Evolutionary conservation across 805 yeast genomes (phyloP), one percentile per base, ranked within the genome.

Genomic region (Phaffomyces thermotolerans): DNA sequence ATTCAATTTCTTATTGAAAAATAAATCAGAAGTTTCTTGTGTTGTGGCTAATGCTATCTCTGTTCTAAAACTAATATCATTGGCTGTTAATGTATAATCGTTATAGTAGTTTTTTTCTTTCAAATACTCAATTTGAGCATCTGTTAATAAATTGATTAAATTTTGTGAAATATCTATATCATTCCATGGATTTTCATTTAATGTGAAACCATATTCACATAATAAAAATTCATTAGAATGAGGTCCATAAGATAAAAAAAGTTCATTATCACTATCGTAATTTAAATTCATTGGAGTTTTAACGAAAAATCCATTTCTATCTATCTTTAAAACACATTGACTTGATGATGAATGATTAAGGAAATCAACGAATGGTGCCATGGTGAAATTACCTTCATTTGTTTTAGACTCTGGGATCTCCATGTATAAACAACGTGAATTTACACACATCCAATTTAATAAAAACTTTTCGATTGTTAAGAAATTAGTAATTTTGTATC

Each of bases 291-390:
- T 55, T 31, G 42, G 42, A 0, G 73, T 58, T n/a, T 53, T 52
- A 2, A 83, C 85, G 24, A 68, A 67, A 63, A 83, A 81, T 1
- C 84, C 83, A 20, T 56, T 52, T 8, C 54, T 47, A 17, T 71
- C 67, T 32, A 72, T 70, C 48, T 69, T 57, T 41, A 81, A 71
- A 20, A 61, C 65, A 49, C 87, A 77, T 48, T 77, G 80, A 35
- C 71, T 75, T 4, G 57, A 56, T 4, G 63, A 51, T 13, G 68
- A 53, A 62, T 91, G 98, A 63, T 91, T 93, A 41, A 91, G 66
- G 59, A 86, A 84, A 65, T 91, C 99, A 22, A 90, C 89, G 49
- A 69, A 81, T 0, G 99, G 99, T 0, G 91, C 97, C 76, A 91
- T 66, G 2, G 98, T 87, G 66, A 91, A 81, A 59, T 85, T 83